phyloP scores from a whole-genome alignment of 805 yeast species.

The Saccharomyces jurei region DNA sequence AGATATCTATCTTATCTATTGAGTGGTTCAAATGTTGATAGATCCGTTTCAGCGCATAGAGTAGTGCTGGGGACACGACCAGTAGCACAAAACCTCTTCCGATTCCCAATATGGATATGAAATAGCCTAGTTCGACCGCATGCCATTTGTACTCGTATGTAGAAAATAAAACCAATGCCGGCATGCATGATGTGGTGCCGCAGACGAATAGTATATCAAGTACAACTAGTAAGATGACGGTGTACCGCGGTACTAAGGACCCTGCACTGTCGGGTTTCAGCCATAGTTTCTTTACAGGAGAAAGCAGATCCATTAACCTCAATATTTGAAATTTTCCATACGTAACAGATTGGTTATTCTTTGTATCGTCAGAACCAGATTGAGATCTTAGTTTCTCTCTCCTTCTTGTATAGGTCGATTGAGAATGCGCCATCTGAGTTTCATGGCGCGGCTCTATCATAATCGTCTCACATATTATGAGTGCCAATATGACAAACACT shows the following conservation, averaged over 20 bases:
- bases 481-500: constrained; percentile 26
- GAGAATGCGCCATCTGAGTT: constrained; percentile 45
- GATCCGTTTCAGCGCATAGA: constrained; percentile 30
- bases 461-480: constrained; percentile 32
- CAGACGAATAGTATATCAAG: constrained; percentile 39
- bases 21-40: constrained; percentile 33
- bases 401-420: constrained; percentile 30
- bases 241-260: constrained; percentile 33
- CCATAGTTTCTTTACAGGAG: constrained; percentile 51
- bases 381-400: constrained; percentile 20
- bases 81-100: constrained; percentile 43
- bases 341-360: not conserved
- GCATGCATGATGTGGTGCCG: constrained; percentile 35
- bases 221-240: constrained; percentile 41
- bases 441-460: constrained; percentile 60
- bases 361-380: not conserved
- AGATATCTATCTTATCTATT: constrained; percentile 47
- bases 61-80: constrained; percentile 43
- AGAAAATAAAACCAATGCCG: constrained; percentile 43
- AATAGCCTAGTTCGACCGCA: constrained; percentile 47
- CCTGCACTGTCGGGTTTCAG: constrained; percentile 31
- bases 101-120: constrained; percentile 44
- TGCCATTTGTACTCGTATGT: constrained; percentile 47
- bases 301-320: constrained; percentile 23
- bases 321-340: constrained; percentile 9